Conservation (phyloP, 768 basidiomycete species). For the Trametes maxima region DNA sequence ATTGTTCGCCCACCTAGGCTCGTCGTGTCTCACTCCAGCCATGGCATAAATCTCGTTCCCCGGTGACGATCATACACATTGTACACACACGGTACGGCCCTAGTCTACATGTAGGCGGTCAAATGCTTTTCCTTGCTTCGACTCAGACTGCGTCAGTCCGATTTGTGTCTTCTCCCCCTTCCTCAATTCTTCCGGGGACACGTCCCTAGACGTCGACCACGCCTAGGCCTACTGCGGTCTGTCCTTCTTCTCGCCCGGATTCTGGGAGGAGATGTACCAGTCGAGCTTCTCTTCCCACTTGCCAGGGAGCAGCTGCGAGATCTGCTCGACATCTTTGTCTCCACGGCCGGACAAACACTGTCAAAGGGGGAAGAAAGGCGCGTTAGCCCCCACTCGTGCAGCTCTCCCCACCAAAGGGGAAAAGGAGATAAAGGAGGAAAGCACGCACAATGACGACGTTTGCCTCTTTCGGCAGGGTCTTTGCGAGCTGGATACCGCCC, state of each 20-base stretch:
- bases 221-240: neutral
- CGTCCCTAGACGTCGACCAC: neutral
- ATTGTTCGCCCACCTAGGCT: conserved; percentile 2
- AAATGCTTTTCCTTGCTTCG: neutral
- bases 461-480: conserved; percentile 77
- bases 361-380: neutral
- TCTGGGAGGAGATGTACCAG: conserved; percentile 50
- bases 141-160: neutral
- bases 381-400: neutral
- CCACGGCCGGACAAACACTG: conserved; percentile 95
- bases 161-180: neutral
- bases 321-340: conserved; percentile 97
- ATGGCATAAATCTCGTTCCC: neutral
- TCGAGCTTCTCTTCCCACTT: conserved; percentile 94
- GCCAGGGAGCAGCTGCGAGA: conserved; percentile 86
- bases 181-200: neutral
- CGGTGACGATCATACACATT: neutral
- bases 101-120: conserved; percentile 13
- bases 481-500: conserved; percentile 85
- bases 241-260: neutral
- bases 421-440: neutral
- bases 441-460: conserved; percentile 87
- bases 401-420: neutral
- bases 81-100: neutral
- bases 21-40: neutral